Conservation (phyloP, 2,329 filamentous ascomycete genomes). For the Aphanocladium album region DNA sequence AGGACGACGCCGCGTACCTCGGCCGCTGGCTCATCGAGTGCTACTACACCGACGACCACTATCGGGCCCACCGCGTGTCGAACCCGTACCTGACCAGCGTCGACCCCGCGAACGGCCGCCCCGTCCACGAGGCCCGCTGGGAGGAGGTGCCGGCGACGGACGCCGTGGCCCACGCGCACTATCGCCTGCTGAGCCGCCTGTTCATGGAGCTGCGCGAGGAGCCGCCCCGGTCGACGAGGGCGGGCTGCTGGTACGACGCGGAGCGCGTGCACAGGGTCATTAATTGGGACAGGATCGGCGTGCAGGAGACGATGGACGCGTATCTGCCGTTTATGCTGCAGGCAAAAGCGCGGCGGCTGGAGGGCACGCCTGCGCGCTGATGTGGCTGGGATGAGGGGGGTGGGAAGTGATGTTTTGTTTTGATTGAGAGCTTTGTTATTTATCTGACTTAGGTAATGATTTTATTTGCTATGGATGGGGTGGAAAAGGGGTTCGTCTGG, state of each 20-base stretch:
- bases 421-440: too few relatives aligned
- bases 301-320: conserved; percentile 10
- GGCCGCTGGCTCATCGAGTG: conserved; percentile 11
- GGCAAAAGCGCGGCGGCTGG: conserved; percentile 11
- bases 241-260: conserved; percentile 13
- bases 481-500: too few relatives aligned
- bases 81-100: conserved; percentile 1
- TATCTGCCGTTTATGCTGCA: conserved; percentile 13
- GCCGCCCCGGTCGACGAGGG: conserved; percentile 7
- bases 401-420: too few relatives aligned
- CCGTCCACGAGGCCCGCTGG: background rate
- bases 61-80: background rate
- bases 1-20: conserved; percentile 5
- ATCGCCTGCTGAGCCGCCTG: conserved; percentile 6
- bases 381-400: background rate
- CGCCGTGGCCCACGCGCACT: conserved; percentile 1
- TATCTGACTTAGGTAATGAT: too few relatives aligned
- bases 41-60: conserved; percentile 10
- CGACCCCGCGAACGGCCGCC: background rate
- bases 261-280: conserved; percentile 12
- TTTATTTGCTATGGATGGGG: too few relatives aligned
- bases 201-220: conserved; percentile 12
- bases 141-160: conserved; percentile 7
- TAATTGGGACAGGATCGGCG: background rate
- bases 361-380: background rate